Evolutionary conservation across 306 rosid species (phyloP).

Genomic region (Datisca glomerata): DNA sequence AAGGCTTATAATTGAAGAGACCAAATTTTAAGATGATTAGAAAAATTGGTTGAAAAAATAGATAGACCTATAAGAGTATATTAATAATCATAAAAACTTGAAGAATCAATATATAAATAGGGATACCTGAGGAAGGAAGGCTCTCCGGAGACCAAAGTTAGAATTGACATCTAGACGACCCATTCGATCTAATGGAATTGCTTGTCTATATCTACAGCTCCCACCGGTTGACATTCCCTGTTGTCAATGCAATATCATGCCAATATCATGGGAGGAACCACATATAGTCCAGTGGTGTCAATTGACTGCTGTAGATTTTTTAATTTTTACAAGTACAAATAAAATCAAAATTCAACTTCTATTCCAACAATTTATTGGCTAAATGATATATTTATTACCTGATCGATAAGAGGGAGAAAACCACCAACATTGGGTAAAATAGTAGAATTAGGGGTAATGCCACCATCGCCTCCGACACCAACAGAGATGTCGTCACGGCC

Average conservation of each 20-base stretch:
- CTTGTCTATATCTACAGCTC: slow-evolving; percentile 77
- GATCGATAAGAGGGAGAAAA: slow-evolving; percentile 80
- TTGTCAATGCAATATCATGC: no score
- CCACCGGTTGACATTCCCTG: slow-evolving; percentile 76
- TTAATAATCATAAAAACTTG: slow-evolving; percentile 15
- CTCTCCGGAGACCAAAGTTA: slow-evolving; percentile 63
- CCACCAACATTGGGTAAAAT: slow-evolving; percentile 83
- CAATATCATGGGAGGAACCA: no score
- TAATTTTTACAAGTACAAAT: slow-evolving; percentile 5
- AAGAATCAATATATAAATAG: no score
- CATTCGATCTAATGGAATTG: slow-evolving; percentile 58
- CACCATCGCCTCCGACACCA: slow-evolving; percentile 96
- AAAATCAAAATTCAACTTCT: neutral
- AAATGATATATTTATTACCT: no score
- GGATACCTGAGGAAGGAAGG: slow-evolving; percentile 95
- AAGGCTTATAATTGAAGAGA: no score
- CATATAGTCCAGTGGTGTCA: no score
- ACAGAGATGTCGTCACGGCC: slow-evolving; percentile 74
- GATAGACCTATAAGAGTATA: no score
- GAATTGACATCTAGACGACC: slow-evolving; percentile 66
- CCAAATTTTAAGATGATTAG: no score
- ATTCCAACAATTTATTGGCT: no score
- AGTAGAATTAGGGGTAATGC: slow-evolving; percentile 54
- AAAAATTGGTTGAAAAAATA: no score
- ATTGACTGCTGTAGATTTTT: no score